Evolutionary conservation across 257 asterid genomes (phyloP), one percentile per base, ranked within the genome.

Genomic region (Rhazya stricta): DNA sequence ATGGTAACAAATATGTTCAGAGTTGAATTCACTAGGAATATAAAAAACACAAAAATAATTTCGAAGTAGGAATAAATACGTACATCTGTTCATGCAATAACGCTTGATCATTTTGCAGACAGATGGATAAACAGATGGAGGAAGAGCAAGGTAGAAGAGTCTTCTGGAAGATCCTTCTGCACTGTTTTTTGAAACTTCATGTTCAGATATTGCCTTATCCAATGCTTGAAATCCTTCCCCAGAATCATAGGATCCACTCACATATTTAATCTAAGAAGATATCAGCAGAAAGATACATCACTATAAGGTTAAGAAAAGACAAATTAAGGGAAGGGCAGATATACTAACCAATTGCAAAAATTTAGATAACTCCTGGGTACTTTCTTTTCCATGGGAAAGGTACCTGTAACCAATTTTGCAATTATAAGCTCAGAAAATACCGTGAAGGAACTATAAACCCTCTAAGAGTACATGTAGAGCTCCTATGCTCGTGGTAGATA

Each of bases 81-180:
- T 92, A 95, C 99, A 83, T 83, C 75, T 89, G 78, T 91, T 90
- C 92, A 77, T 91, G 90, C 90, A 85, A 75, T 84, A 67, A 54
- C 45, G 78, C 85, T 88, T 91, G 84, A 95, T 95, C 99, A 92
- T 95, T 85, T 84, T 91, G 91, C 96, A 91, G 87, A 95, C 98
- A 34, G 87, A 91, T 39, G 99, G 99, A 82, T 95, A 95, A 34
- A 95, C 96, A 36, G 99, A 89, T n/a, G 99, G 99, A 67, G 99
- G 99, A 84, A 92, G 99, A 69, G 99, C 99, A 51, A 95, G 85
- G 83, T 95, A 95, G 87, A 95, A 95, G 60, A 95, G 97, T 83
- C 99, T 88, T 73, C 99, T 83, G n/a, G 96, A 84, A 67, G 91
- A 84, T 84, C 96, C 96, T 81, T 89, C 92, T 3, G 80, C 77